These are phyloP conservation scores for Phytophthora sp. DNA, from an alignment of 352 stramenopile species.

Conservation along the genomic window DNA sequence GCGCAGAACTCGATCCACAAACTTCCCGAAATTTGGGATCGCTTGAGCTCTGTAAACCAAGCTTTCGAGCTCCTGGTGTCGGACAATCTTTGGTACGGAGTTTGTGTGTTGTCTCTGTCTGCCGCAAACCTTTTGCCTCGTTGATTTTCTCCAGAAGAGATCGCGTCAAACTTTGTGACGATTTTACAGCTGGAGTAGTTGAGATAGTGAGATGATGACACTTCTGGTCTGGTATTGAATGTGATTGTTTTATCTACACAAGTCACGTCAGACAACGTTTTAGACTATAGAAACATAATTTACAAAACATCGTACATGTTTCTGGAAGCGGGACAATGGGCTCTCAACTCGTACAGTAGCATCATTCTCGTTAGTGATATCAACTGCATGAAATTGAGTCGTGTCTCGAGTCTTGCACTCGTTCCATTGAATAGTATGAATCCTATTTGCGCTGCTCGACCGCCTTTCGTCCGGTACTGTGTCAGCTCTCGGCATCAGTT, in stretches of 20 bases:
- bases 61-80: neutral
- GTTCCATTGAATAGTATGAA: neutral
- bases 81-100: neutral
- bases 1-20: too few relatives aligned
- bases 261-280: constrained; percentile 10
- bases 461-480: neutral
- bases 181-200: neutral
- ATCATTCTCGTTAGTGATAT: neutral
- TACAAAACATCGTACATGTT: constrained; percentile 37
- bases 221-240: neutral
- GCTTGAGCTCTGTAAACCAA: neutral
- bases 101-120: neutral
- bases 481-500: neutral
- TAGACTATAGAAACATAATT: neutral
- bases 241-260: constrained; percentile 21
- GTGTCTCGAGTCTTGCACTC: neutral
- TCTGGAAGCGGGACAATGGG: constrained; percentile 53
- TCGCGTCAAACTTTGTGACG: constrained; percentile 18
- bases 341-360: constrained; percentile 24
- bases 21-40: neutral
- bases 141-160: constrained; percentile 48
- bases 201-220: neutral
- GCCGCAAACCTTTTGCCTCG: constrained; percentile 44
- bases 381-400: neutral
- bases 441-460: neutral